Evolutionary conservation across 192 early-diverging fungal genomes (phyloP), one percentile per base, ranked within the genome.

Genomic region (Gonapodya sp.): DNA sequence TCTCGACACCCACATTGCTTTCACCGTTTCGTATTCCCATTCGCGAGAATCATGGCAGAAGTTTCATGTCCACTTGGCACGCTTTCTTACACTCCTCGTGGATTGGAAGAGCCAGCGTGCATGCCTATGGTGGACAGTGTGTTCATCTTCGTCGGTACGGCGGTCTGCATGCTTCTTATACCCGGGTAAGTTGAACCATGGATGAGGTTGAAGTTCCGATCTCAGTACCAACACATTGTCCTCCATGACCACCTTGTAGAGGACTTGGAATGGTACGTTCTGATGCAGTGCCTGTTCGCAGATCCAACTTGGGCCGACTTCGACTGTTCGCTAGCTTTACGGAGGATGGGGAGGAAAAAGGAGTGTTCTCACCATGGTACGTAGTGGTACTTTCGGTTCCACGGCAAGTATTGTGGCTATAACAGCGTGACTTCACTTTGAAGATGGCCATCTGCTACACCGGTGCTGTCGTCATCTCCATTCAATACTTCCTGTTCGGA

Each of bases 401-500:
- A n/a, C n/a, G 8, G 46, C 46, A 16, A 24, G 24, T 64, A 64
- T 16, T 8, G 46, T 64, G 8, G 8, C 46, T 8, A 64, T 64
- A 64, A 64, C 46, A 64, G 8, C 46, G 24, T 64, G 8, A 8
- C 46, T 24, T 64, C 24, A n/a, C 46, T 64, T 64, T 64, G 8
- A 64, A 64, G 46, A 64, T 64, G 46, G 46, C 46, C 8, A 64
- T 64, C 46, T 64, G 46, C 24, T 64, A 64, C 46, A 64, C 75
- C 75, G 34, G 75, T 33, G 75, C 75, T 32, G 75, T 77, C 24
- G 80, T 81, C 18, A 80, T 81, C 79, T 81, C 80, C 0, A 35
- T 81, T 74, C 80, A 81, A 64, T 81, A 80, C 73, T 34, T 81
- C 0, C 79, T 81, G 31, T 81, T 73, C 73, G 80, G 80, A 35